Evolutionary conservation across 2,329 filamentous ascomycete genomes (phyloP), one percentile per base, ranked within the genome.

Genomic region (Lojkania enalia): DNA sequence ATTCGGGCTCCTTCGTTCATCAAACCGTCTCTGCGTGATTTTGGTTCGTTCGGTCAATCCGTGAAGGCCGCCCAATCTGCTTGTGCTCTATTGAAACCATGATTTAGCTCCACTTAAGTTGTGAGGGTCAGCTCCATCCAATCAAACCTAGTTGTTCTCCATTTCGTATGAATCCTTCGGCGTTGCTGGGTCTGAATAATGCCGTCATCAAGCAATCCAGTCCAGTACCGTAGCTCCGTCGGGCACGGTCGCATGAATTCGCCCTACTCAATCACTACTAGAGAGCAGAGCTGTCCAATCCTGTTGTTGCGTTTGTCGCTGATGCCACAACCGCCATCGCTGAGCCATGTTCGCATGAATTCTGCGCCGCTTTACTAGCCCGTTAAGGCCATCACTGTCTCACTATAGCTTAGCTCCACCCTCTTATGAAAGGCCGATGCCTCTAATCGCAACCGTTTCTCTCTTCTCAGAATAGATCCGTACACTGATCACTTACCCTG

Each of bases 51-150:
- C 33, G 9, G 33, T 36, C 16, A 36, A 36, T 36, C 37, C 15
- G 15, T 46, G 21, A 46, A 41, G 38, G 44, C 32, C 37, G 37
- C 25, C 31, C 20, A 46, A 41, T 41, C 38, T 38, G 18, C 38
- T 46, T 42, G 30, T 42, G 21, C 37, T 46, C 37, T 20, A 41
- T 21, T 46, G 21, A 46, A 46, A 46, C 44, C 23, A 46, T 46
- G 31, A 41, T 33, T 46, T 46, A 46, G 44, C 44, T 41, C 44
- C 16, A 41, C 44, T 46, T 46, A 39, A 44, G 18, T 44, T 44
- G 13, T 31, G 35, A 44, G 42, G 35, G 35, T 33, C 23, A 39
- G 35, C 25, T 39, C 42, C 29, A 19, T 39, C 35, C 15, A 44
- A 46, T 46, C 21, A 46, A 30, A 42, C 30, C 44, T 46, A 46